Evolutionary conservation across 139 green algal species (phyloP).

Genomic region (Coccomyxa sp.): DNA sequence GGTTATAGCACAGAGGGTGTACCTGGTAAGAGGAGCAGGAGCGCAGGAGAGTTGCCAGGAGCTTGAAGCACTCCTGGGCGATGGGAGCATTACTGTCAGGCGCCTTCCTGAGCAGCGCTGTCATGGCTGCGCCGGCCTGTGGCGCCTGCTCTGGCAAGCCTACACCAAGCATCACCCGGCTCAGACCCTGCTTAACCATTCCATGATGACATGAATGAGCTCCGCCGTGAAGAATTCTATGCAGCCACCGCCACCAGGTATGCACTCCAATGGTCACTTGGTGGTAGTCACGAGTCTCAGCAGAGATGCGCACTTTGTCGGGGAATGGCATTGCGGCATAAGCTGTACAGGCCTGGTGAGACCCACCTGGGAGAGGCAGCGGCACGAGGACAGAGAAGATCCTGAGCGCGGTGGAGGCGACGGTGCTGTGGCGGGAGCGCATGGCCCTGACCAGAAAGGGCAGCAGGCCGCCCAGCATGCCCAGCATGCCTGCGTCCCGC

Average conservation of each 20-base stretch:
- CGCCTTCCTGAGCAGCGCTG: constrained; percentile 49
- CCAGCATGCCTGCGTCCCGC: constrained; percentile 20
- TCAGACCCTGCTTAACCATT: no score
- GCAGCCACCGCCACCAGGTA: no score
- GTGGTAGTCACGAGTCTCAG: no score
- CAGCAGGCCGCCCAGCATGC: constrained; percentile 67
- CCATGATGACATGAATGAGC: no score
- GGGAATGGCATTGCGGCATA: no score
- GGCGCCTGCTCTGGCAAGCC: constrained; percentile 26
- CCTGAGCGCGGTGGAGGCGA: constrained; percentile 48
- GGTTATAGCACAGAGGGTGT: background rate
- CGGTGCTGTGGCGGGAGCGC: constrained; percentile 39
- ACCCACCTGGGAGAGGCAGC: constrained; percentile 46
- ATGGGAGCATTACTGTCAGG: constrained; percentile 50
- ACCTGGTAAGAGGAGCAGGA: constrained; percentile 46
- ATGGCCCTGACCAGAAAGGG: constrained; percentile 61
- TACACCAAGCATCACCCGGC: no score
- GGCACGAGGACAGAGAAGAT: constrained; percentile 42
- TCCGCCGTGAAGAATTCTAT: no score
- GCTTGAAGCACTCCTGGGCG: constrained; percentile 66
- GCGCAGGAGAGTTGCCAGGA: constrained; percentile 70
- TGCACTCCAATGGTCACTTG: no score
- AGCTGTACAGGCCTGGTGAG: no score
- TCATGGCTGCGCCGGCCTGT: constrained; percentile 39
- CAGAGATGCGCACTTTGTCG: no score